Conservation (phyloP, 257 asterid species). For the Perilla frutescens region DNA sequence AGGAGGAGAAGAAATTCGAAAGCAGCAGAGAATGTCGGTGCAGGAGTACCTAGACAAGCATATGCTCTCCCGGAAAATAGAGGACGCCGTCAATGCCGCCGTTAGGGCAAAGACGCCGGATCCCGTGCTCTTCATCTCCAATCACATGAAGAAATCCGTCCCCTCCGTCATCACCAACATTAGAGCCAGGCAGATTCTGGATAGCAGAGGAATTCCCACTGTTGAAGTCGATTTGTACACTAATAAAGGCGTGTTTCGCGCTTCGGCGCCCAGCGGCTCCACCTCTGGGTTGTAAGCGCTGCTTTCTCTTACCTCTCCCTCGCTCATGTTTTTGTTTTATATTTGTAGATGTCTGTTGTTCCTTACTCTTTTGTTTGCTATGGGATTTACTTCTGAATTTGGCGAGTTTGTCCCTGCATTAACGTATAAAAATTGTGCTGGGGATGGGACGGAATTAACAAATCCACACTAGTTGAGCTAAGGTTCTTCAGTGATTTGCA, state of each 20-base stretch:
- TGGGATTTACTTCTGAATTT: constrained; percentile 27
- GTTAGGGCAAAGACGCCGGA: constrained; percentile 92
- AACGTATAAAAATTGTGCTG: constrained; percentile 8
- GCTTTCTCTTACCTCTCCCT: not conserved
- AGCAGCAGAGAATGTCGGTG: constrained; percentile 70
- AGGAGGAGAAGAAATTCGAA: constrained; percentile 4
- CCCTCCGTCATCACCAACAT: constrained; percentile 89
- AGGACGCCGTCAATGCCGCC: constrained; percentile 99
- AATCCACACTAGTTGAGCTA: constrained; percentile 6
- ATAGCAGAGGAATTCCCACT: constrained; percentile 98
- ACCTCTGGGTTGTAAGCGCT: constrained; percentile 74
- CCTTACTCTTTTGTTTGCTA: constrained; percentile 2
- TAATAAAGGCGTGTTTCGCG: constrained; percentile 89
- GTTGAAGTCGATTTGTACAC: constrained; percentile 97
- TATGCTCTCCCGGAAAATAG: constrained; percentile 88
- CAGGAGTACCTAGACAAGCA: constrained; percentile 95
- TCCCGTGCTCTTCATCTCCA: constrained; percentile 98
- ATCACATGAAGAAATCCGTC: constrained; percentile 90
- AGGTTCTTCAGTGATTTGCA: not conserved
- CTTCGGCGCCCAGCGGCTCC: constrained; percentile 82
- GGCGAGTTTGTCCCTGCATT: constrained; percentile 1
- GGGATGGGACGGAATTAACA: not conserved
- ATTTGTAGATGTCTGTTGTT: not conserved
- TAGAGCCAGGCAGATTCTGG: constrained; percentile 93
- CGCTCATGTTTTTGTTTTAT: not conserved